Percentiles rank a stretch among this genome's conserved stretches.
Evolutionary conservation across 495 filamentous ascomycete species (phyloP).

Genomic region (Letharia columbiana): DNA sequence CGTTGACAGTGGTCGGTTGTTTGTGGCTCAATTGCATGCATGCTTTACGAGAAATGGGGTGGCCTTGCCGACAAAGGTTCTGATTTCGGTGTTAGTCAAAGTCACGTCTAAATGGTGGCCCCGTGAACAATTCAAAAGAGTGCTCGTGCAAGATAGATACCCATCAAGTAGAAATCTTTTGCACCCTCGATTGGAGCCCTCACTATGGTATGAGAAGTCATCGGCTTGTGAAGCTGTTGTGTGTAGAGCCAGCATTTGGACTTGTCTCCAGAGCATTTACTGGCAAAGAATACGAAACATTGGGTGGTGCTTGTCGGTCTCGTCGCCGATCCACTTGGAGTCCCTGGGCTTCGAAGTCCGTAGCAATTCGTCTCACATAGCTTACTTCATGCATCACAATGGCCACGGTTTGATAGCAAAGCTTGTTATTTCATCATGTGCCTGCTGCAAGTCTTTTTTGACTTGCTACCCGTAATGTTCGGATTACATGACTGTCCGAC

Average conservation of each 20-base stretch:
- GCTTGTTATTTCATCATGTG: not conserved
- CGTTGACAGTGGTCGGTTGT: slow-evolving; percentile 9
- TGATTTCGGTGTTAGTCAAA: not conserved
- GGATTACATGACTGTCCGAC: not conserved
- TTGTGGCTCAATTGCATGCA: not conserved
- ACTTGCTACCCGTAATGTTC: not conserved
- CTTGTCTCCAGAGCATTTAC: not conserved
- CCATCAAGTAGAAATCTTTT: not conserved
- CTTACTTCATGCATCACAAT: not conserved
- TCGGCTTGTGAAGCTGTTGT: not conserved
- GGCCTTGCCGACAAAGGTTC: not conserved
- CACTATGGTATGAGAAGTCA: not conserved
- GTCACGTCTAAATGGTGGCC: not conserved
- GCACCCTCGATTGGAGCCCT: not conserved
- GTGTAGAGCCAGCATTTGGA: not conserved
- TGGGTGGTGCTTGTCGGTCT: not conserved
- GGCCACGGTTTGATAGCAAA: too few species aligned
- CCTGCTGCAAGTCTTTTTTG: not conserved
- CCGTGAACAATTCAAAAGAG: not conserved
- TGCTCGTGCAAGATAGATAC: not conserved
- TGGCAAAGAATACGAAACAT: not conserved
- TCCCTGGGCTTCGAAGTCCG: not conserved
- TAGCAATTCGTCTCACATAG: not conserved
- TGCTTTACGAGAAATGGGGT: not conserved
- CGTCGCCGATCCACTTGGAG: not conserved